Conservation (phyloP, 768 basidiomycete genomes). For the Boletellus emodensis region DNA sequence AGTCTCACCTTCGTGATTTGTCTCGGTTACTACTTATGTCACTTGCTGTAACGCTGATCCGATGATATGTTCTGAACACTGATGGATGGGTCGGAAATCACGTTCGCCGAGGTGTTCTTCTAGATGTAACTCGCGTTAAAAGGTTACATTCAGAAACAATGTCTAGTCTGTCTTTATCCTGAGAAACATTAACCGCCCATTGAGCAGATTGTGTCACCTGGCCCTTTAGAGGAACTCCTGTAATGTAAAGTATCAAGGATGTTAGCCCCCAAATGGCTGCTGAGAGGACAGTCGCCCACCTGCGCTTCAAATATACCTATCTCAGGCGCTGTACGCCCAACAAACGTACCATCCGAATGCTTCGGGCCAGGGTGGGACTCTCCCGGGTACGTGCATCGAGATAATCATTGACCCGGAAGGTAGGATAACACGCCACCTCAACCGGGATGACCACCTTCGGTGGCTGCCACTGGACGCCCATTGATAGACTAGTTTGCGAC, state of each 20-base stretch:
- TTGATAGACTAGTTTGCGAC: constrained; percentile 75
- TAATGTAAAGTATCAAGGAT: constrained; percentile 41
- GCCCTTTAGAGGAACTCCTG: constrained; percentile 39
- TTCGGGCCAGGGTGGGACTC: constrained; percentile 84
- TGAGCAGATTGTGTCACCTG: constrained; percentile 84
- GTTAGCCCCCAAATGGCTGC: constrained; percentile 6
- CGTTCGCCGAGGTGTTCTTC: constrained; percentile 57
- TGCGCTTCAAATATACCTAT: constrained; percentile 90
- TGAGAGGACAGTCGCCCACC: constrained; percentile 21
- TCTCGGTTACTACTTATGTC: constrained; percentile 66
- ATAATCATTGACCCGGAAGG: constrained; percentile 77
- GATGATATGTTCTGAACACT: constrained; percentile 56
- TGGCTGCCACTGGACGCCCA: constrained; percentile 60
- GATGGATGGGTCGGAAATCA: constrained; percentile 52
- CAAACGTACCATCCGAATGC: constrained; percentile 67
- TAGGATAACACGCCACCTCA: constrained; percentile 55
- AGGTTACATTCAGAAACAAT: constrained; percentile 42
- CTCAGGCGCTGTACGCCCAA: constrained; percentile 82
- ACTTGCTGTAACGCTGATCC: constrained; percentile 77
- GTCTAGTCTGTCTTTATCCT: background rate
- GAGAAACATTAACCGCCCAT: constrained; percentile 56
- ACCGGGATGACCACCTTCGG: constrained; percentile 50
- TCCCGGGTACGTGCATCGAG: constrained; percentile 79
- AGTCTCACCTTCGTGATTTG: constrained; percentile 58
- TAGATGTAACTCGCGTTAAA: constrained; percentile 72